A percentile compares a stretch with the other conserved stretches of the same genome.
Evolutionary conservation across 2,329 filamentous ascomycete species (phyloP).

Genomic region (Xylaria multiplex): DNA sequence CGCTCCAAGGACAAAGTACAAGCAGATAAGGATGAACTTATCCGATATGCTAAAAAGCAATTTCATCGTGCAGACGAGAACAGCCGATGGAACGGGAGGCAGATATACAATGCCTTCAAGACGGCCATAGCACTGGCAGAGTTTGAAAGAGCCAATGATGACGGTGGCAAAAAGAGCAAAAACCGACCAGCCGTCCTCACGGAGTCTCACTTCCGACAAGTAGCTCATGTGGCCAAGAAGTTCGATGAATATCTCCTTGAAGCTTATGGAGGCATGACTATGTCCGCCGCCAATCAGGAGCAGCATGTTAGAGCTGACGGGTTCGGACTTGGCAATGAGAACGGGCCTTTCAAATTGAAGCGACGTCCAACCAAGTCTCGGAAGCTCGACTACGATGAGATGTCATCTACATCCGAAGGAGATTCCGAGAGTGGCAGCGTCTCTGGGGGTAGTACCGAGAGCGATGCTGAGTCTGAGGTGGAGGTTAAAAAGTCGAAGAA

Average conservation of each 20-base stretch:
- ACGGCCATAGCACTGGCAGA: conserved; percentile 40
- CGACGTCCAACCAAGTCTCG: conserved; percentile 1
- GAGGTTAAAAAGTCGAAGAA: conserved; percentile 8
- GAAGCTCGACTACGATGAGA: conserved; percentile 9
- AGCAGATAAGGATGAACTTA: conserved; percentile 17
- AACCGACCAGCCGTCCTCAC: neutral
- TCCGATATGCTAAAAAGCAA: conserved; percentile 26
- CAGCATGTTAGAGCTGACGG: conserved; percentile 2
- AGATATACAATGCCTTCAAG: conserved; percentile 43
- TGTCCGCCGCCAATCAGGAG: neutral
- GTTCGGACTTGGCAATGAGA: neutral
- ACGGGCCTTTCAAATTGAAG: neutral
- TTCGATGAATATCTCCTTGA: conserved; percentile 19
- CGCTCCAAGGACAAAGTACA: conserved; percentile 17
- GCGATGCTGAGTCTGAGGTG: neutral
- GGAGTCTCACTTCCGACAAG: conserved; percentile 5
- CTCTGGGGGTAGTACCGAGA: neutral
- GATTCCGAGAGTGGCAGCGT: conserved; percentile 1
- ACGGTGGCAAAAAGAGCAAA: neutral
- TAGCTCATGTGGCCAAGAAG: conserved; percentile 9
- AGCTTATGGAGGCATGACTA: neutral
- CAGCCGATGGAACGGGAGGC: conserved; percentile 41
- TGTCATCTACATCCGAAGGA: conserved; percentile 10
- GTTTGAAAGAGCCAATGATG: conserved; percentile 23
- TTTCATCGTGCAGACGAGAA: conserved; percentile 18